Conservation (phyloP, 352 stramenopile genomes). For the Pythium oligandrum region DNA sequence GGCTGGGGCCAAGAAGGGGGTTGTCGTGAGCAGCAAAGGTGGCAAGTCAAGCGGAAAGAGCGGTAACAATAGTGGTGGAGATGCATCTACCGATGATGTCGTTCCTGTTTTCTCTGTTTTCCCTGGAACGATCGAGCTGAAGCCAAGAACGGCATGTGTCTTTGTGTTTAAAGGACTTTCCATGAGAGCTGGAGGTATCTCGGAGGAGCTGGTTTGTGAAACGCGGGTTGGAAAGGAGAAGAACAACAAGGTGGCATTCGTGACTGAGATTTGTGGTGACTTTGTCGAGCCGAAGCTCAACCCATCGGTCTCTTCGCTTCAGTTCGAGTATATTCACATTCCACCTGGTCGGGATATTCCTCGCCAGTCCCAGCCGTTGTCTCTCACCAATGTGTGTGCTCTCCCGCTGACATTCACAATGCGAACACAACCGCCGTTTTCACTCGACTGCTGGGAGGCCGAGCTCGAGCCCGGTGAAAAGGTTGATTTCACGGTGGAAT, state of each 20-base stretch:
- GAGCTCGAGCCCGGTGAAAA: conserved; percentile 75
- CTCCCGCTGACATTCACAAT: conserved; percentile 90
- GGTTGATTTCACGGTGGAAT: conserved; percentile 85
- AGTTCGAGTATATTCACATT: conserved; percentile 87
- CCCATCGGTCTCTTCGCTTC: conserved; percentile 62
- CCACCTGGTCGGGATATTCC: conserved; percentile 49
- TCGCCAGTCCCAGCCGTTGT: conserved; percentile 69
- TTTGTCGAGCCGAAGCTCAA: conserved; percentile 89
- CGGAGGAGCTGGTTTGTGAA: conserved; percentile 89
- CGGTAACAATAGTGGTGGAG: conserved; percentile 1
- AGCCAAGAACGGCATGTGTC: conserved; percentile 89
- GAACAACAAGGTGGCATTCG: conserved; percentile 78
- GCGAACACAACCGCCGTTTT: conserved; percentile 88
- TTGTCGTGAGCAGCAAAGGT: not conserved
- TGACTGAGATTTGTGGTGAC: conserved; percentile 82
- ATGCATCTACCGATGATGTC: conserved; percentile 17
- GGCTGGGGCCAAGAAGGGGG: not conserved
- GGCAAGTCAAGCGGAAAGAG: conserved; percentile 30
- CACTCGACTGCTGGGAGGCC: conserved; percentile 89
- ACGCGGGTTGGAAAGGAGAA: conserved; percentile 93
- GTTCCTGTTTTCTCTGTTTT: conserved; percentile 87
- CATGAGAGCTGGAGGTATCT: conserved; percentile 41
- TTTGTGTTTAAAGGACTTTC: conserved; percentile 91
- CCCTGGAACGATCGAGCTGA: conserved; percentile 89
- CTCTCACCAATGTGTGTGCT: conserved; percentile 83